Conservation (phyloP, 1,284 basidiomycete species). For the Puccinia horiana region DNA sequence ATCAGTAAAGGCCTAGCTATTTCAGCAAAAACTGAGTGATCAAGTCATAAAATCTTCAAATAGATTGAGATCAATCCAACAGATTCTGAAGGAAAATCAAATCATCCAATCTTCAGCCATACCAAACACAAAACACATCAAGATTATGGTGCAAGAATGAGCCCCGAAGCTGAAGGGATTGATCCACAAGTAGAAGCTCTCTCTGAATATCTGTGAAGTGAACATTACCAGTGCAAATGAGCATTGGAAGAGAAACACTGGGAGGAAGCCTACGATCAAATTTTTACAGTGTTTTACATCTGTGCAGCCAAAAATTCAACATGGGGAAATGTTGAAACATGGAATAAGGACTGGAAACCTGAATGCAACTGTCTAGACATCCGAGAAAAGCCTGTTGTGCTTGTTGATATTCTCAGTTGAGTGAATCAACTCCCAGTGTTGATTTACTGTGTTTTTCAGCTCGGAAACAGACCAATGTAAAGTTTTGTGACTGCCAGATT, state of each 20-base stretch:
- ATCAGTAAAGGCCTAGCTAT: too few relatives aligned
- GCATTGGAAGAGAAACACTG: neutral
- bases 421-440: neutral
- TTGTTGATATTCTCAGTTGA: neutral
- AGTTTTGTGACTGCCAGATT: constrained; percentile 4
- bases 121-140: too few relatives aligned
- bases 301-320: neutral
- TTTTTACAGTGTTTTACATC: neutral
- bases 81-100: too few relatives aligned
- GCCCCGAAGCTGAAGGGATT: too few relatives aligned
- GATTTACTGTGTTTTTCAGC: neutral
- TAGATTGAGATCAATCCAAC: too few relatives aligned
- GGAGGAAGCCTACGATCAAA: neutral
- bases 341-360: neutral
- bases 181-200: too few relatives aligned
- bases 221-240: too few relatives aligned
- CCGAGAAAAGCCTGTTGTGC: neutral
- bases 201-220: too few relatives aligned
- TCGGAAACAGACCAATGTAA: neutral
- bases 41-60: too few relatives aligned
- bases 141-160: too few relatives aligned
- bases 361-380: neutral
- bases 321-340: neutral
- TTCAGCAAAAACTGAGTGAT: too few relatives aligned
- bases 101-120: too few relatives aligned